A percentile compares a stretch with the other conserved stretches of the same genome.
phyloP scores from a whole-genome alignment of 768 basidiomycete species.

The Leccinellum rugosiceps region DNA sequence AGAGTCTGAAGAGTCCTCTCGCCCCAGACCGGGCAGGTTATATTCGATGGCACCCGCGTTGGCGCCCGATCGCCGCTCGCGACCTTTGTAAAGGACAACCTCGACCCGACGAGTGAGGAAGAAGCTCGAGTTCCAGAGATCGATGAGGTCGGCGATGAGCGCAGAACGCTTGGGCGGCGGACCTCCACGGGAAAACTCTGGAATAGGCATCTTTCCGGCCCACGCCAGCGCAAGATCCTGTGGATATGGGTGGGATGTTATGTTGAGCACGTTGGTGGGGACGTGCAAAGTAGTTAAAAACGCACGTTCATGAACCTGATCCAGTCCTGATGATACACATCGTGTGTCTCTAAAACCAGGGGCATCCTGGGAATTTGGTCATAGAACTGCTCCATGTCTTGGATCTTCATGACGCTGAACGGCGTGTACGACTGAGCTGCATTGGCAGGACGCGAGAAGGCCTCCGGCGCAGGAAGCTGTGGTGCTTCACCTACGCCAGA shows the following conservation, averaged over 20 bases:
- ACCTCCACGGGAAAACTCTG: slow-evolving; percentile 43
- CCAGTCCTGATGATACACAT: slow-evolving; percentile 80
- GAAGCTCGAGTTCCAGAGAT: slow-evolving; percentile 78
- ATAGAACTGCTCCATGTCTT: slow-evolving; percentile 74
- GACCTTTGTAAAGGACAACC: slow-evolving; percentile 75
- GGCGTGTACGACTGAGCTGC: slow-evolving; percentile 61
- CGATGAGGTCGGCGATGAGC: slow-evolving; percentile 67
- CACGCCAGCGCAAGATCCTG: slow-evolving; percentile 76
- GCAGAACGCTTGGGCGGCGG: slow-evolving; percentile 54
- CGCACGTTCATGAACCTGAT: slow-evolving; percentile 71
- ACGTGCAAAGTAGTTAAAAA: slow-evolving; percentile 4
- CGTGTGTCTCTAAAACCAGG: slow-evolving; percentile 65
- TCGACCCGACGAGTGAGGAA: slow-evolving; percentile 76
- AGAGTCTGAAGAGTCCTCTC: slow-evolving; percentile 39
- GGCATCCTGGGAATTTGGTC: slow-evolving; percentile 72
- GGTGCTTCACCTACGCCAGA: slow-evolving; percentile 24
- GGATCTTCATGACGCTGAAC: slow-evolving; percentile 68
- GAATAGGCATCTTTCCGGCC: slow-evolving; percentile 71
- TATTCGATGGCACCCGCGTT: slow-evolving; percentile 53
- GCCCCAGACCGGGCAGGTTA: slow-evolving; percentile 47
- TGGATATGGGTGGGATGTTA: background rate
- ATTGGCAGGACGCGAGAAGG: slow-evolving; percentile 72
- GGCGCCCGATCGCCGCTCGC: slow-evolving; percentile 70
- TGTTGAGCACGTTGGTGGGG: background rate
- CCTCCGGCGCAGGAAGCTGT: slow-evolving; percentile 62